A percentile compares a stretch with the other conserved stretches of the same genome.
Evolutionary conservation across 2,329 filamentous ascomycete species (phyloP).

Genomic region (Cadophora gregata): DNA sequence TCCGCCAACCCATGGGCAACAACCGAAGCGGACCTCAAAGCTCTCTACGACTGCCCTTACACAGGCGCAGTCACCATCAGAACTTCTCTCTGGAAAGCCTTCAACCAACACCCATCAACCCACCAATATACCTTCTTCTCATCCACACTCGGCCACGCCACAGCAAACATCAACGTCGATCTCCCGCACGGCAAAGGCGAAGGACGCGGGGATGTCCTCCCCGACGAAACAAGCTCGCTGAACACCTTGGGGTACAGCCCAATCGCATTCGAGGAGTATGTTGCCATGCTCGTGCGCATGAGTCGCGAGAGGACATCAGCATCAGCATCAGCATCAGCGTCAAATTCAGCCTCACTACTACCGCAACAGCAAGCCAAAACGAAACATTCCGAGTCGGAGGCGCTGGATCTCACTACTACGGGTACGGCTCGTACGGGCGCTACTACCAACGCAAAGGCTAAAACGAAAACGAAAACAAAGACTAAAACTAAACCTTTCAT

Average conservation of each 20-base stretch:
- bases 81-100: conserved; percentile 70
- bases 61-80: conserved; percentile 79
- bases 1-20: conserved; percentile 80
- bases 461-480: background rate
- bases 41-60: conserved; percentile 63
- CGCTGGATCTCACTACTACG: too few relatives aligned
- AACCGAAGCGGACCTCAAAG: conserved; percentile 62
- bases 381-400: background rate
- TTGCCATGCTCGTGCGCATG: conserved; percentile 60
- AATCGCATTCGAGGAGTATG: conserved; percentile 61
- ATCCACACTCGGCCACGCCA: conserved; percentile 45
- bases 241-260: conserved; percentile 81
- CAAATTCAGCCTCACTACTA: too few relatives aligned
- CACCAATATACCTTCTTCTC: conserved; percentile 74
- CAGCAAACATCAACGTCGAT: conserved; percentile 23
- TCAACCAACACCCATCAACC: conserved; percentile 61
- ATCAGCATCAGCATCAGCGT: background rate
- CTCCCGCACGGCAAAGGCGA: conserved; percentile 20
- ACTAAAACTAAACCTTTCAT: conserved; percentile 64
- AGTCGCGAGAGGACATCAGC: conserved; percentile 20
- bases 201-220: conserved; percentile 27
- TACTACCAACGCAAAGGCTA: too few relatives aligned
- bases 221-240: conserved; percentile 53
- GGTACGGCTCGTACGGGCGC: too few relatives aligned
- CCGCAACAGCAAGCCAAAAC: too few relatives aligned